phyloP scores from a whole-genome alignment of 1,284 basidiomycete genomes.

The Tetrapyrgos nigripes region DNA sequence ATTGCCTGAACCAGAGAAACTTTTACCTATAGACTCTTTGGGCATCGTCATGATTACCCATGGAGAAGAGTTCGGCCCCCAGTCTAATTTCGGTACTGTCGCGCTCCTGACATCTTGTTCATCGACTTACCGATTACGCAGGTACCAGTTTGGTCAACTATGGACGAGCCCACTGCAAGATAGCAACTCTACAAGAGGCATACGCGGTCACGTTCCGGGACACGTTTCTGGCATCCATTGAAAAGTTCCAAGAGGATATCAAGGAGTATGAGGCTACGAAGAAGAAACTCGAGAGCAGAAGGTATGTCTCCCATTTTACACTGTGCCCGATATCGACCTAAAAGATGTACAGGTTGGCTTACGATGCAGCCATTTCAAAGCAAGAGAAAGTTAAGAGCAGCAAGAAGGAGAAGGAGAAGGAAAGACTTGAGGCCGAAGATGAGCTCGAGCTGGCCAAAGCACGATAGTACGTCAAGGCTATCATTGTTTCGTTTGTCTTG shows the following conservation, averaged over 20 bases:
- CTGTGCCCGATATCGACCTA: not conserved
- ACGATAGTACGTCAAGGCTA: constrained; percentile 12
- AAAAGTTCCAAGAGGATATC: constrained; percentile 67
- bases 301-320: constrained; percentile 47
- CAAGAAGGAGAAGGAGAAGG: constrained; percentile 19
- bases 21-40: constrained; percentile 76
- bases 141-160: constrained; percentile 75
- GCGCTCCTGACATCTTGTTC: constrained; percentile 11
- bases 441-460: constrained; percentile 16
- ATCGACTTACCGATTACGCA: constrained; percentile 28
- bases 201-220: constrained; percentile 75
- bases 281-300: constrained; percentile 83
- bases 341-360: constrained; percentile 59
- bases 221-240: constrained; percentile 71
- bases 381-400: constrained; percentile 64
- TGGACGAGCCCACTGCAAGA: constrained; percentile 82
- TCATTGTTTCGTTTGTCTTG: not conserved
- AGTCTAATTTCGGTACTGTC: constrained; percentile 73
- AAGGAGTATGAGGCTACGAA: constrained; percentile 73
- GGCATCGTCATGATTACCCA: constrained; percentile 88
- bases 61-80: constrained; percentile 80
- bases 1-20: constrained; percentile 65
- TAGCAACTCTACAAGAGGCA: constrained; percentile 82
- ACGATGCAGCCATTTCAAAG: constrained; percentile 76
- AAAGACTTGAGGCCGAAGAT: constrained; percentile 18